Evolutionary conservation across 2,329 filamentous ascomycete species (phyloP).

Genomic region (Fusarium palustre): DNA sequence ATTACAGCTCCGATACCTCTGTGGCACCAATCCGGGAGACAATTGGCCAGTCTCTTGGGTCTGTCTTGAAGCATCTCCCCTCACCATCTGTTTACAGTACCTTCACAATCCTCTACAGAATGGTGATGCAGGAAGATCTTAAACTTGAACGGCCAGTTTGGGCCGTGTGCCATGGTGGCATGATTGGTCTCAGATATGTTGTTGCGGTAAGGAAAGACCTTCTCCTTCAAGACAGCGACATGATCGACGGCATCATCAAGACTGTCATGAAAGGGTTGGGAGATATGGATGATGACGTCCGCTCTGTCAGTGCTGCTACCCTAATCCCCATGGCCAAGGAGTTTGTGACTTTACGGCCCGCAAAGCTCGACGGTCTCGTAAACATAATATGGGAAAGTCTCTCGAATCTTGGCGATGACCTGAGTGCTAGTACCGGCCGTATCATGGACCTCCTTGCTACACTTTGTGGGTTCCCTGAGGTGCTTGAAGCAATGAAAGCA

Average conservation of each 20-base stretch:
- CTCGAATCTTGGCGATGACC: slow-evolving; percentile 94
- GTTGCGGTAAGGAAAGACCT: slow-evolving; percentile 95
- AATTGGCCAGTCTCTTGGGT: slow-evolving; percentile 91
- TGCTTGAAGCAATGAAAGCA: slow-evolving; percentile 91
- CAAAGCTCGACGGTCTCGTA: slow-evolving; percentile 83
- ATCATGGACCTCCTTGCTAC: slow-evolving; percentile 99
- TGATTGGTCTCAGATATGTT: slow-evolving; percentile 95
- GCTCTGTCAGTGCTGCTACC: slow-evolving; percentile 96
- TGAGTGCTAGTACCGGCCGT: slow-evolving; percentile 96
- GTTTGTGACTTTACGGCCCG: slow-evolving; percentile 86
- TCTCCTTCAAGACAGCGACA: slow-evolving; percentile 81
- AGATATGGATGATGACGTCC: slow-evolving; percentile 93
- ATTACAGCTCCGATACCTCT: slow-evolving; percentile 97
- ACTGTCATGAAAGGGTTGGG: slow-evolving; percentile 95
- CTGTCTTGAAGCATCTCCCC: slow-evolving; percentile 86
- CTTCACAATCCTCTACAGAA: slow-evolving; percentile 84
- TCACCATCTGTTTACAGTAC: slow-evolving; percentile 83
- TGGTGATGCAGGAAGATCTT: slow-evolving; percentile 91
- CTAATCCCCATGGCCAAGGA: slow-evolving; percentile 96
- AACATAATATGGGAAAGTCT: slow-evolving; percentile 98
- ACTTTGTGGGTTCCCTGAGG: slow-evolving; percentile 92
- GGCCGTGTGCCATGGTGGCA: slow-evolving; percentile 97
- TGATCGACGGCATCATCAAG: slow-evolving; percentile 92
- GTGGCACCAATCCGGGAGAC: slow-evolving; percentile 97
- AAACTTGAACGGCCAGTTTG: slow-evolving; percentile 80